A percentile compares a stretch with the other conserved stretches of the same genome.
Evolutionary conservation across 108 stramenopile genomes (phyloP).

Genomic region (Chaetoceros tenuissimus): DNA sequence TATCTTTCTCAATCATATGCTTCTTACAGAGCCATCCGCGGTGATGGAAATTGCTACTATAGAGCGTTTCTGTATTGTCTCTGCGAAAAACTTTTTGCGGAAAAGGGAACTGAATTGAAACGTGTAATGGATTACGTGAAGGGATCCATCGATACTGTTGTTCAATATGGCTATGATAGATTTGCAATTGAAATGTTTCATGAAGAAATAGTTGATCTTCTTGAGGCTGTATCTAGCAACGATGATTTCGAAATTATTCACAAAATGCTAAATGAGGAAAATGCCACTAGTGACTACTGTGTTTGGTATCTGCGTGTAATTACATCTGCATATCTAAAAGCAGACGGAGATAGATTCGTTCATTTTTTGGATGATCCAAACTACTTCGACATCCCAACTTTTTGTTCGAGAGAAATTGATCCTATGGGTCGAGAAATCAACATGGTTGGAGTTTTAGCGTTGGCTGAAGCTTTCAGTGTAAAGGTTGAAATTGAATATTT

Average conservation of each 20-base stretch:
- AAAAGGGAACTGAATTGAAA: conserved; percentile 10
- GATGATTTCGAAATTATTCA: conserved; percentile 15
- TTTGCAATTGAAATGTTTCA: conserved; percentile 65
- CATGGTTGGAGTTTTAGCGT: conserved; percentile 65
- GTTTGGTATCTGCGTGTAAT: conserved; percentile 78
- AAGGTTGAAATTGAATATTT: conserved; percentile 65
- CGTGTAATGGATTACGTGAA: conserved; percentile 13
- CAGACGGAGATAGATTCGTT: conserved; percentile 55
- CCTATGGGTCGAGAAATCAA: conserved; percentile 77
- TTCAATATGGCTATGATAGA: conserved; percentile 58
- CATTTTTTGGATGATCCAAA: conserved; percentile 40
- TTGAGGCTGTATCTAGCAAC: conserved; percentile 24
- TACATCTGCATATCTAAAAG: conserved; percentile 62
- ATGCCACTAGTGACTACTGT: conserved; percentile 69
- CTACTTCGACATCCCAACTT: conserved; percentile 40
- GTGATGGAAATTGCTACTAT: conserved; percentile 95
- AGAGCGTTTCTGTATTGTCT: conserved; percentile 81
- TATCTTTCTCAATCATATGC: conserved; percentile 42
- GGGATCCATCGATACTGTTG: conserved; percentile 25
- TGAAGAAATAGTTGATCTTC: conserved; percentile 55
- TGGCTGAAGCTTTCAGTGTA: conserved; percentile 72
- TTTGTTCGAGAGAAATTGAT: conserved; percentile 64
- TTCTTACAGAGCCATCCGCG: conserved; percentile 63
- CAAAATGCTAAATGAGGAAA: conserved; percentile 49
- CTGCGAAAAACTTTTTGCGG: conserved; percentile 47